A percentile compares a stretch with the other conserved stretches of the same genome.
Evolutionary conservation across 257 asterid genomes (phyloP).

Genomic region (Salvia miltiorrhiza): DNA sequence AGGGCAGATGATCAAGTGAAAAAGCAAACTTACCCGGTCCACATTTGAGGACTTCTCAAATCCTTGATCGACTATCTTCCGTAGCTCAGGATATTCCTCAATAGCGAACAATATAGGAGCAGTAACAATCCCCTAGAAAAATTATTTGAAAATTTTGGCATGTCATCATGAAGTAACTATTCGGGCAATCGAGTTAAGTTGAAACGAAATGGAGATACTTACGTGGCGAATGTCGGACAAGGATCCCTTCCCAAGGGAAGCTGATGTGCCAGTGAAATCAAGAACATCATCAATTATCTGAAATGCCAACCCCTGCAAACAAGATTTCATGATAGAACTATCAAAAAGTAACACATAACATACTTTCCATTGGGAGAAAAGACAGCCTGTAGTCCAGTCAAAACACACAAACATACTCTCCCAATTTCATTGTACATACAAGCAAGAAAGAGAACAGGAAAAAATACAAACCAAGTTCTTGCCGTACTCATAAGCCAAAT

Average conservation of each 20-base stretch:
- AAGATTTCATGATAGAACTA: neutral
- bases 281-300: constrained; percentile 92
- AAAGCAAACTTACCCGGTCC: constrained; percentile 56
- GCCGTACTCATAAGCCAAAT: constrained; percentile 87
- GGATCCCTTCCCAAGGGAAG: constrained; percentile 93
- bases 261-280: constrained; percentile 89
- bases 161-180: neutral
- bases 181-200: neutral
- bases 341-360: too few relatives aligned
- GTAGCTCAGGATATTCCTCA: constrained; percentile 89
- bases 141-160: neutral
- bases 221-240: constrained; percentile 98
- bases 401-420: neutral
- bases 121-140: constrained; percentile 71
- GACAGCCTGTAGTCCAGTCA: neutral
- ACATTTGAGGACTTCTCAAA: constrained; percentile 71
- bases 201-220: neutral
- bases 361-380: too few relatives aligned
- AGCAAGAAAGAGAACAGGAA: neutral
- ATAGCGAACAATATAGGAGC: constrained; percentile 93
- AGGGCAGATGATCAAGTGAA: neutral
- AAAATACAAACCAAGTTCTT: constrained; percentile 75
- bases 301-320: constrained; percentile 84
- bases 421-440: neutral
- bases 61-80: constrained; percentile 59